Percentiles rank a stretch among this genome's conserved stretches.
These are phyloP conservation scores for Penicillium sp. DNA, from an alignment of 2,329 filamentous ascomycete genomes.

Conservation along the genomic window DNA sequence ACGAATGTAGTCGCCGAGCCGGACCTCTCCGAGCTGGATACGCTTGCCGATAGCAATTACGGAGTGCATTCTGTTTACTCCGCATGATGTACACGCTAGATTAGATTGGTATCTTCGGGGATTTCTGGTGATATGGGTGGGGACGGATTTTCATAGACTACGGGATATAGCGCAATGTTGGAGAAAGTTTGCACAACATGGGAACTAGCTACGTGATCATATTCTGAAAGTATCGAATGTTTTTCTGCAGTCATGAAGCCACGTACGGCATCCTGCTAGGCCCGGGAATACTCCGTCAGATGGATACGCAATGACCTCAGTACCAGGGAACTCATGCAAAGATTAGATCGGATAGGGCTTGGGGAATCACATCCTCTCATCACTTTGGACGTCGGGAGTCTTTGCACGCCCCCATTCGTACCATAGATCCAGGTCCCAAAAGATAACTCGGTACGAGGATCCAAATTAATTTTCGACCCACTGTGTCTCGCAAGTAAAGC, in stretches of 20 bases:
- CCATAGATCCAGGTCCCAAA: slow-evolving; percentile 1
- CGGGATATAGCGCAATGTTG: slow-evolving; percentile 4
- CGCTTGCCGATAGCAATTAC: background rate
- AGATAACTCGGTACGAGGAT: background rate
- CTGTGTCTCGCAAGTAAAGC: background rate
- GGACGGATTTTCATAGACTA: background rate
- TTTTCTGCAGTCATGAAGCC: background rate
- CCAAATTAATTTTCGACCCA: background rate
- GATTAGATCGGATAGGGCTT: slow-evolving; percentile 2
- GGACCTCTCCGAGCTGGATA: background rate
- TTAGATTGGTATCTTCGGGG: background rate
- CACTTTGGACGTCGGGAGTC: background rate
- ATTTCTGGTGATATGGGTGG: slow-evolving; percentile 1
- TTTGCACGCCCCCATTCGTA: slow-evolving; percentile 1
- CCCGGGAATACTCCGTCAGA: background rate
- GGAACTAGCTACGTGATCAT: background rate
- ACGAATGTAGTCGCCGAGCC: background rate
- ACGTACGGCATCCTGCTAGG: background rate
- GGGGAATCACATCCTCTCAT: background rate
- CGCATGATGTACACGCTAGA: slow-evolving; percentile 3
- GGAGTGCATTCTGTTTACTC: background rate
- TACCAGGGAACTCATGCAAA: background rate
- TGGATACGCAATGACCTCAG: background rate
- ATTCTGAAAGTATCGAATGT: background rate
- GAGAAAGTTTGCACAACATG: background rate